phyloP scores from a whole-genome alignment of 1,284 basidiomycete genomes.

The Ceratobasidium sp. region DNA sequence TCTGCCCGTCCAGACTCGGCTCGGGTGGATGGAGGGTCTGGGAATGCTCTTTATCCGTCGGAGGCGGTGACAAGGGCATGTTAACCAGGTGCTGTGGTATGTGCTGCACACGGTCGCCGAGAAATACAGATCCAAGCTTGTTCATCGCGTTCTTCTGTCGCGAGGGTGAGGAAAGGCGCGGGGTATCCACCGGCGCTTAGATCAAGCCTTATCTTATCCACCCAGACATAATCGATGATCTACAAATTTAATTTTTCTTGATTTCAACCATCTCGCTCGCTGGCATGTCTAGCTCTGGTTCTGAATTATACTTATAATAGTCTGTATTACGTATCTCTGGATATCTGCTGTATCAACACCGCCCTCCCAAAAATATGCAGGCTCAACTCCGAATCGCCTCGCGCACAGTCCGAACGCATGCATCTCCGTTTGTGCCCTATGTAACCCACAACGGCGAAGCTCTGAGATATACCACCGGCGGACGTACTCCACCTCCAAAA shows the following conservation, averaged over 20 bases:
- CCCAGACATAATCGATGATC: too few species aligned
- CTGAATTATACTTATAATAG: slow-evolving; percentile 5
- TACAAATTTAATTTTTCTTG: too few species aligned
- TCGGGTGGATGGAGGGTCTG: neutral
- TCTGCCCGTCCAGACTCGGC: slow-evolving; percentile 26
- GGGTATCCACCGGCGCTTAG: slow-evolving; percentile 16
- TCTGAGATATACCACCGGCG: slow-evolving; percentile 23
- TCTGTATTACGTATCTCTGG: neutral
- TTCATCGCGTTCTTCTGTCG: slow-evolving; percentile 2
- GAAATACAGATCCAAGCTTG: slow-evolving; percentile 39
- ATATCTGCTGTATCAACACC: neutral
- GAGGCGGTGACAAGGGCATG: slow-evolving; percentile 23
- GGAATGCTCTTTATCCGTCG: neutral
- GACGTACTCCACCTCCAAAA: slow-evolving; percentile 9
- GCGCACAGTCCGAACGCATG: slow-evolving; percentile 13
- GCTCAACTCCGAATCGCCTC: slow-evolving; percentile 31
- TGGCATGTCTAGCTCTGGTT: too few species aligned
- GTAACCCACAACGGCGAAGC: slow-evolving; percentile 4
- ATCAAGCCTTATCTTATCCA: slow-evolving; percentile 17
- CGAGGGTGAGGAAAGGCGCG: neutral
- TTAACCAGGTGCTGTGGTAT: slow-evolving; percentile 14
- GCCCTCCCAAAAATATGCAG: slow-evolving; percentile 34
- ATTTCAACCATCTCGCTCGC: too few species aligned
- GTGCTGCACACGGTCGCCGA: slow-evolving; percentile 42
- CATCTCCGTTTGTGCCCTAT: slow-evolving; percentile 4